Evolutionary conservation across 139 green algal genomes (phyloP).

Genomic region (Desmodesmus armatus): DNA sequence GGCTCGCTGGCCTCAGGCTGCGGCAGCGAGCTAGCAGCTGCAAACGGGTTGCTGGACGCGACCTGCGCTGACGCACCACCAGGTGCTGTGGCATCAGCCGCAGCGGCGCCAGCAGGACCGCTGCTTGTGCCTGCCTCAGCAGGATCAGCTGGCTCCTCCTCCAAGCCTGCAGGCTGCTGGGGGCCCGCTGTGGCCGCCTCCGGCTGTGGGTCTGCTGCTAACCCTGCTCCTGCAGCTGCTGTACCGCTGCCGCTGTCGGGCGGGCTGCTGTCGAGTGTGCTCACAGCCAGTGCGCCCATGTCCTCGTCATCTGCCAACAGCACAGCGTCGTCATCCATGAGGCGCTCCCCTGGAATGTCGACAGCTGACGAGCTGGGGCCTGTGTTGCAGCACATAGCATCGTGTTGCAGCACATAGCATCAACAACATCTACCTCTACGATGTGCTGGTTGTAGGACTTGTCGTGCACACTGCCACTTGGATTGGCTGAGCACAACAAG

Average conservation of each 20-base stretch:
- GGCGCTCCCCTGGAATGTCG: conserved; percentile 28
- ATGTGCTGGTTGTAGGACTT: no score
- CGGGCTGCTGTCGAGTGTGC: conserved; percentile 36
- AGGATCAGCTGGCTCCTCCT: background rate
- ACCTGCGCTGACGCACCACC: conserved; percentile 1
- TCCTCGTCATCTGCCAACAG: conserved; percentile 58
- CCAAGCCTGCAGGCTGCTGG: background rate
- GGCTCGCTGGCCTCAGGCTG: no score
- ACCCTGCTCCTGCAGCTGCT: background rate
- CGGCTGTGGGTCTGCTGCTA: background rate
- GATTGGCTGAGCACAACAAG: no score
- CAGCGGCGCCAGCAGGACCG: background rate
- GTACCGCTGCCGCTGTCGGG: background rate
- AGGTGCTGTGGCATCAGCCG: background rate
- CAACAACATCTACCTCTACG: background rate
- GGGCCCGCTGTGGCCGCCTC: background rate
- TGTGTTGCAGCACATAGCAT: background rate
- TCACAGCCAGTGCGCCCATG: conserved; percentile 30
- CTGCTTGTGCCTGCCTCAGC: background rate
- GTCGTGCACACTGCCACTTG: no score
- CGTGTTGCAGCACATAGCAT: background rate
- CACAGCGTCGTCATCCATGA: conserved; percentile 60
- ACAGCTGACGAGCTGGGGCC: conserved; percentile 37
- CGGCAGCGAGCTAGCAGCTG: no score
- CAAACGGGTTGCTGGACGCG: conserved; percentile 19